Conservation (phyloP, 257 asterid species). For the Rubia yunnanensis region DNA sequence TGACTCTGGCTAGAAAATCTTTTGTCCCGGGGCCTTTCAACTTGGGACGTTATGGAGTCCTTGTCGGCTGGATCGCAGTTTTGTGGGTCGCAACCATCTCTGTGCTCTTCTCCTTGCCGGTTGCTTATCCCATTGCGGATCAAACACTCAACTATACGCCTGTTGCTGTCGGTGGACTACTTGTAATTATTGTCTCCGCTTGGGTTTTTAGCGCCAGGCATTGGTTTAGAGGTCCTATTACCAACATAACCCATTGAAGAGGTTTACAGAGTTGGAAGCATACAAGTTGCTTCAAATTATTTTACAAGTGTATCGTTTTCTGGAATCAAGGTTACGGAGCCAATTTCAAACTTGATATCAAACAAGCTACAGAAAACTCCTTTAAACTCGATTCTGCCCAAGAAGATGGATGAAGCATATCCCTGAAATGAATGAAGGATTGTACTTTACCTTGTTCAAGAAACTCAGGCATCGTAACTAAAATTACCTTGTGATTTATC, state of each 20-base stretch:
- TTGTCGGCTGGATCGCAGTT: constrained; percentile 75
- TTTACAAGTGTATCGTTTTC: too few species aligned
- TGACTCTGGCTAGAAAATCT: constrained; percentile 72
- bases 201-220: constrained; percentile 81
- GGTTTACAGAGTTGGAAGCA: too few species aligned
- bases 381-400: neutral
- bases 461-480: neutral
- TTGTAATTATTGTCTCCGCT: constrained; percentile 42
- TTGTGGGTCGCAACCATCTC: constrained; percentile 79
- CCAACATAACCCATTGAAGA: too few species aligned
- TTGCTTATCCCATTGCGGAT: constrained; percentile 63
- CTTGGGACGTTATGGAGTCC: constrained; percentile 63
- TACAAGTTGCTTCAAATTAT: too few species aligned
- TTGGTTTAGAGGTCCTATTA: constrained; percentile 92
- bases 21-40: constrained; percentile 78
- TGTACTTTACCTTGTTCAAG: constrained; percentile 3
- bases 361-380: neutral
- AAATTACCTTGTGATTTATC: constrained; percentile 30
- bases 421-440: neutral
- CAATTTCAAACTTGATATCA: neutral
- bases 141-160: constrained; percentile 92
- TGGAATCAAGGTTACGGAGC: constrained; percentile 16
- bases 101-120: constrained; percentile 89
- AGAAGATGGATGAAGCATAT: neutral
- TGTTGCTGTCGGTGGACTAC: constrained; percentile 84